Base-by-base conservation (phyloP, 75 land plant genomes). In the Ceratopteris richardii region DNA sequence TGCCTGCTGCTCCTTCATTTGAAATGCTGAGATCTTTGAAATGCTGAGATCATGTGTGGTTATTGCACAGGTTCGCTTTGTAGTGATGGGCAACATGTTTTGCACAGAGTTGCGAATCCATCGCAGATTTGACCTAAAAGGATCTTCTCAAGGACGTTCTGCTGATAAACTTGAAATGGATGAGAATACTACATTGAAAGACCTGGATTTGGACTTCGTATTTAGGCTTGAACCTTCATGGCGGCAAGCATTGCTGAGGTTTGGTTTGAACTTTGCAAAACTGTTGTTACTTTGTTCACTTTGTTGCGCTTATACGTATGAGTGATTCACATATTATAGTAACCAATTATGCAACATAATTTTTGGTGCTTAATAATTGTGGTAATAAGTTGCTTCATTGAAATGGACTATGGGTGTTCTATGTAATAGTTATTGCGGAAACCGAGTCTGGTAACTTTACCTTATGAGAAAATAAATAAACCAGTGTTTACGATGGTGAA, bases 21-120 rank as follows among this genome's bases (percentile, higher is more conserved):
- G 14, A 12, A 4, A 16, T 47, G 17, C 25, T 40, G 39, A n/a
- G n/a, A n/a, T n/a, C n/a, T n/a, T n/a, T n/a, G n/a, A n/a, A n/a
- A n/a, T n/a, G n/a, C n/a, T n/a, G n/a, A n/a, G n/a, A n/a, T n/a
- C n/a, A n/a, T n/a, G n/a, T n/a, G n/a, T n/a, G n/a, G n/a, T 31
- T 16, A 0, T 46, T 67, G 66, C 30, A 29, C 78, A 88, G 93
- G 78, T 88, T 20, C 85, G 94, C 0, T 88, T 88, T 74, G 72
- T 88, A 26, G 94, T 88, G 36, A 88, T 88, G 94, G 89, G 89
- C 40, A 88, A 85, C 67, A 81, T 88, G 81, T 82, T 88, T 57
- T 77, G 78, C 62, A 85, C 94, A 40, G 89, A 85, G 28, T 51
- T 85, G 25, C 69, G 69, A 23, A 85, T 88, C 37, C 94, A 88